Base-by-base conservation (phyloP, 169 alveolate genomes). In the Cryptosporidium canis region DNA sequence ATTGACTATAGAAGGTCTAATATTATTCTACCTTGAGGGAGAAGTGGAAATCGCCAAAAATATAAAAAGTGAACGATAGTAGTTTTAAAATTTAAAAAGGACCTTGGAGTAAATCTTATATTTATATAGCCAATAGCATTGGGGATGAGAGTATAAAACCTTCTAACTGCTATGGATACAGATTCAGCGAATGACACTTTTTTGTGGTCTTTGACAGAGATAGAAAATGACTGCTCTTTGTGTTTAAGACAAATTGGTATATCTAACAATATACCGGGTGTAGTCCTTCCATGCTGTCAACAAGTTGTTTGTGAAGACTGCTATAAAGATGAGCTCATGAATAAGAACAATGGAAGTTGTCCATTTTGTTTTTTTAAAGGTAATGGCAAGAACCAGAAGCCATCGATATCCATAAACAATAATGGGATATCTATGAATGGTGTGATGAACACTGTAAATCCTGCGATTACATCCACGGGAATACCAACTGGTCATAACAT, bases 131-230 rank as follows among this genome's bases (percentile, higher is more conserved):
- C 68, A 58, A 77, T 35, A 21, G 24, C 43, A 77, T 41, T 77
- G 87, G 87, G 87, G 87, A 77, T 77, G 87, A 77, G 87, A 77
- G 87, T 58, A 77, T 77, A 77, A 70, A 70, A 51, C 66, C 44
- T 70, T 31, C 48, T 29, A 47, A 37, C 33, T 77, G 87, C 51
- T 77, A 77, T 77, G 87, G 84, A 70, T 70, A 70, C 84, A 48
- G 71, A 77, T 56, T 43, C 87, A 61, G 45, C 70, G 66, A 77
- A 55, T 41, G 72, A 61, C 72, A 35, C 77, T 77, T 77, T 77
- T 77, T 58, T 77, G 39, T 77, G 87, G 87, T 77, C 87, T 55
- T 77, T 77, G 58, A 61, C 87, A 35, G 85, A 72, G n/a, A 72
- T 72, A 27, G 87, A 77, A 48, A 77, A 77, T 58, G 87, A 77